phyloP scores from a whole-genome alignment of 371 early-diverging fungal genomes.

The Choanephora cucurbitarum region DNA sequence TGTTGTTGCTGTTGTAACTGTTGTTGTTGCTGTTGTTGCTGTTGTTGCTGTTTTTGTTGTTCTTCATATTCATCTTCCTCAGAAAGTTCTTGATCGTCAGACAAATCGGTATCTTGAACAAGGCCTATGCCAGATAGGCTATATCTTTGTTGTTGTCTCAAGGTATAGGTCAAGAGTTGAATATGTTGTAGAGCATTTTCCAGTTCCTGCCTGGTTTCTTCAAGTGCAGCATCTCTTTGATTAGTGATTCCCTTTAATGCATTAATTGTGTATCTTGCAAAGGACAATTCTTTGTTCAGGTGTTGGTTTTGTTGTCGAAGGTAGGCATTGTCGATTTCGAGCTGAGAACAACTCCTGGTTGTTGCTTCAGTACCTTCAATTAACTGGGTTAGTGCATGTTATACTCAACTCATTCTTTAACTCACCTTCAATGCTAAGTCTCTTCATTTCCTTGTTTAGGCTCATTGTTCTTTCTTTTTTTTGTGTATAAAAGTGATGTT shows the following conservation, averaged over 20 bases:
- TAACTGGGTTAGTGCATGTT: neutral
- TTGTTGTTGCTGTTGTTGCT: neutral
- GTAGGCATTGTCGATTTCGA: constrained; percentile 47
- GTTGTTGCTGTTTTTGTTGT: constrained; percentile 3
- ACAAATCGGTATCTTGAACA: constrained; percentile 26
- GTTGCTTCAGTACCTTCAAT: constrained; percentile 5
- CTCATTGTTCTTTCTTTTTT: neutral
- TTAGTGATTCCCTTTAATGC: constrained; percentile 42
- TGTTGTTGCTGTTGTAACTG: constrained; percentile 6
- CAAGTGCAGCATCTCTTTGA: constrained; percentile 39
- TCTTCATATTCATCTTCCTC: constrained; percentile 26
- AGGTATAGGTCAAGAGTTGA: constrained; percentile 15
- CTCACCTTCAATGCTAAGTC: constrained; percentile 9
- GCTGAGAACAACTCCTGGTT: constrained; percentile 21
- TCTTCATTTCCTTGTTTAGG: constrained; percentile 5
- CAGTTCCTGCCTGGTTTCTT: constrained; percentile 54
- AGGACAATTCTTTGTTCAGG: constrained; percentile 39
- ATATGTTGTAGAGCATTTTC: constrained; percentile 47
- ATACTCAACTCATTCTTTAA: neutral
- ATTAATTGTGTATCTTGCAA: constrained; percentile 47
- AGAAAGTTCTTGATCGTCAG: constrained; percentile 30
- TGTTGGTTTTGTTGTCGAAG: constrained; percentile 46
- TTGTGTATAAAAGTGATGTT: neutral
- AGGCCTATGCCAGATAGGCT: constrained; percentile 20
- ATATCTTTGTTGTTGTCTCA: constrained; percentile 18